Base-by-base conservation (phyloP, 345 rosid species). In the Citrus inodora region DNA sequence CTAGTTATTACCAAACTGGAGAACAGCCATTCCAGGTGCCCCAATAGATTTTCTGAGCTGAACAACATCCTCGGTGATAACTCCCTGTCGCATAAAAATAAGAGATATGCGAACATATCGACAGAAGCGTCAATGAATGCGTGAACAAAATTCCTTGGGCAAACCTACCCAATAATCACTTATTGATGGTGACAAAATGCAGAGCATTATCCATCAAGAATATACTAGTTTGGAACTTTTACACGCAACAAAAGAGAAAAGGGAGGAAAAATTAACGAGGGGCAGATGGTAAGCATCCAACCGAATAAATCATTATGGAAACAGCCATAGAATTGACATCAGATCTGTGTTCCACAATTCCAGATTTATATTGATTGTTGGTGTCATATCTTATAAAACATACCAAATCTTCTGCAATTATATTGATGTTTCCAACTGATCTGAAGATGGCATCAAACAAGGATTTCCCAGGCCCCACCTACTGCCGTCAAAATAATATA, bases 1-100 rank as follows among this genome's bases (percentile, higher is more conserved):
- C 1, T 58, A 9, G 22, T 51, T 42, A 33, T 82, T 91, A 95
- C 99, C 99, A 84, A 95, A 95, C 82, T 95, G 99, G 70, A 95
- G 97, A 80, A 95, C 99, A 61, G 91, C 93, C 99, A 95, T 95
- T 88, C 98, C 98, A 74, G 97, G 99, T n/a, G 94, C 98, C 64
- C 90, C 94, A 28, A 95, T 93, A n/a, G 90, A 87, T 86, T 87
- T 92, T 85, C 99, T 88, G 61, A 95, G 92, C 78, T 87, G 81
- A 80, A 90, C 91, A 46, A 95, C 99, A 87, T 95, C 99, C 81
- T 92, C 88, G 21, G 98, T 95, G 82, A 95, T 93, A 79, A 95
- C 98, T 74, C 99, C 99, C 99, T 95, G 87, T 68, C 59, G 72
- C 28, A 65, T 27, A 7, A 76, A 51, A 75, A 67, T 7, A 38